phyloP scores from a whole-genome alignment of 192 early-diverging fungal species.

The Gaertneriomyces semiglobifer region DNA sequence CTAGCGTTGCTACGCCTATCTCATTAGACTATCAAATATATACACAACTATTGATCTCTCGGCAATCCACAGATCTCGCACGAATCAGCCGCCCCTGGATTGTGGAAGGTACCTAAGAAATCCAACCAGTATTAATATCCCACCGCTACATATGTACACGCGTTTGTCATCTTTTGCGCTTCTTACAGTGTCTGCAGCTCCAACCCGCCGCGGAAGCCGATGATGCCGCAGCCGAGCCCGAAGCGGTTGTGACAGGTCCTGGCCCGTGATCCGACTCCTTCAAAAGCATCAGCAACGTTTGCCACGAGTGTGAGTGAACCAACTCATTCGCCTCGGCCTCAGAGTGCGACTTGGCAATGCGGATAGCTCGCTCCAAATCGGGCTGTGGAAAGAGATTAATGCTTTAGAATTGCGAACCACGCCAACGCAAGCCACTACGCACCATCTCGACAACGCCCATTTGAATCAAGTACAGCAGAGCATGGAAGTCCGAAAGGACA shows the following conservation, averaged over 20 bases:
- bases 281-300: constrained; percentile 64
- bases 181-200: constrained; percentile 17
- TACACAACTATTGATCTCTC: neutral
- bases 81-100: constrained; percentile 52
- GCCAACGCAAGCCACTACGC: neutral
- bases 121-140: too few species aligned
- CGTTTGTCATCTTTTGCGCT: constrained; percentile 38
- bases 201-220: constrained; percentile 38
- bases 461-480: constrained; percentile 67
- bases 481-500: constrained; percentile 79
- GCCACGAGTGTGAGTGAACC: constrained; percentile 59
- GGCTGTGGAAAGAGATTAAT: constrained; percentile 14
- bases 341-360: constrained; percentile 21
- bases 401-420: neutral
- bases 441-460: constrained; percentile 63
- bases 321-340: constrained; percentile 51
- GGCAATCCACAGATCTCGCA: constrained; percentile 88
- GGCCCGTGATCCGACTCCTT: constrained; percentile 26
- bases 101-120: constrained; percentile 63
- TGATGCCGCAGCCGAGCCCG: constrained; percentile 8
- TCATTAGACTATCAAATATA: too few species aligned
- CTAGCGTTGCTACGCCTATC: too few species aligned
- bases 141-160: constrained; percentile 59
- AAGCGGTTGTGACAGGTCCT: neutral
- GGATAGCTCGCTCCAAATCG: constrained; percentile 25